Conservation (phyloP, 192 early-diverging fungal genomes). For the Entomortierella parvispora region DNA sequence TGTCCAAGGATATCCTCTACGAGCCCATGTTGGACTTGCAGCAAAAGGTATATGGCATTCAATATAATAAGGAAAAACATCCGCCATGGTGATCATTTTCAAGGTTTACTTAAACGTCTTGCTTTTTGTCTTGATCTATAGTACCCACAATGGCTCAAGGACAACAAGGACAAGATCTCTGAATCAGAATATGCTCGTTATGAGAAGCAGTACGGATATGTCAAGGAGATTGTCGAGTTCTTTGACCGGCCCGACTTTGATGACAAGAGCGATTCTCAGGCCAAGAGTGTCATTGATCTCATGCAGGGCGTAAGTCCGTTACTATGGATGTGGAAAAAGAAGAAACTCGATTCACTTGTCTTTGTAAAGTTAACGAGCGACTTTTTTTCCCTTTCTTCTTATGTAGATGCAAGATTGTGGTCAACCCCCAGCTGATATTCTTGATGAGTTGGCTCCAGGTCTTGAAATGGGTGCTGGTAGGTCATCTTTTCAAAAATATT, state of each 20-base stretch:
- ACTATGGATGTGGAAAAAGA: too few relatives aligned
- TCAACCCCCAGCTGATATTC: conserved; percentile 91
- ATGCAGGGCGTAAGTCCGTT: conserved; percentile 84
- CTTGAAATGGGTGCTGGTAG: conserved; percentile 76
- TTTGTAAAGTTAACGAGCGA: neutral
- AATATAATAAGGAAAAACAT: too few relatives aligned
- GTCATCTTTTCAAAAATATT: too few relatives aligned
- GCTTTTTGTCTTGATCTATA: conserved; percentile 30
- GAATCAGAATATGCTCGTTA: conserved; percentile 80
- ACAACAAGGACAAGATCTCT: conserved; percentile 78
- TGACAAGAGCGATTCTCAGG: conserved; percentile 73
- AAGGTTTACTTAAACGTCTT: too few relatives aligned
- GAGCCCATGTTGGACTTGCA: conserved; percentile 96
- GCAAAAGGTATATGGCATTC: conserved; percentile 62
- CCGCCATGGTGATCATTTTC: too few relatives aligned
- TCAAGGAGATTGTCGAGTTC: conserved; percentile 82
- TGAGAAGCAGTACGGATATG: conserved; percentile 78
- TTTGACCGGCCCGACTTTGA: conserved; percentile 81
- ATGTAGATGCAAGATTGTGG: conserved; percentile 94
- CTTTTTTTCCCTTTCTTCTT: neutral
- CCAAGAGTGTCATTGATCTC: conserved; percentile 82
- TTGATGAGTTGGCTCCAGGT: conserved; percentile 92
- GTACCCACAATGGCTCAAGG: conserved; percentile 91
- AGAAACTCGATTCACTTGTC: too few relatives aligned
- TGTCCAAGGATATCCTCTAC: conserved; percentile 93